phyloP scores from a whole-genome alignment of 208 protist genomes.

The Strigomonas culicis region DNA sequence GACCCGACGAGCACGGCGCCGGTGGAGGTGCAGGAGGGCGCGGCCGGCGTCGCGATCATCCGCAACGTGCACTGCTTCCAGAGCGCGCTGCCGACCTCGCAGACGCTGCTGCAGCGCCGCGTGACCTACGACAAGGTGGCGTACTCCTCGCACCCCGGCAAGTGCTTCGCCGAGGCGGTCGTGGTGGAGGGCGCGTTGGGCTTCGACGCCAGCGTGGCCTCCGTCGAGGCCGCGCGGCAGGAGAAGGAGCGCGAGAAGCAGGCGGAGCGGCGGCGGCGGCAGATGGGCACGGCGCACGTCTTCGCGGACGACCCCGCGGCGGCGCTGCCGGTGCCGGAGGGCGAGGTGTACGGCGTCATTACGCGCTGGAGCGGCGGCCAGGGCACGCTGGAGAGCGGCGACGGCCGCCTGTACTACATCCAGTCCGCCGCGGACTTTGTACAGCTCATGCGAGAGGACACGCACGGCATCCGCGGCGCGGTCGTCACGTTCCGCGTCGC shows the following conservation, averaged over 20 bases:
- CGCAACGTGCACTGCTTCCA: conserved; percentile 75
- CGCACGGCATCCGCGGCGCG: conserved; percentile 64
- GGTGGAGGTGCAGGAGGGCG: conserved; percentile 8
- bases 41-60: conserved; percentile 49
- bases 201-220: conserved; percentile 43
- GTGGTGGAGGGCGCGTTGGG: conserved; percentile 36
- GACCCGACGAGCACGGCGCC: conserved; percentile 14
- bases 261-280: conserved; percentile 19
- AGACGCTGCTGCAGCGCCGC: conserved; percentile 51
- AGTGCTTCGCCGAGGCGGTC: conserved; percentile 76
- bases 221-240: conserved; percentile 32
- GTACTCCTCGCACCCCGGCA: conserved; percentile 45
- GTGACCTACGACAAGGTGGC: conserved; percentile 69
- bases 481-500: conserved; percentile 73
- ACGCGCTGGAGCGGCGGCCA: conserved; percentile 88
- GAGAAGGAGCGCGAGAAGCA: conserved; percentile 33
- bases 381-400: conserved; percentile 69
- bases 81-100: conserved; percentile 70
- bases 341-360: conserved; percentile 71
- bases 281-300: conserved; percentile 17
- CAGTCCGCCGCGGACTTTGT: conserved; percentile 67
- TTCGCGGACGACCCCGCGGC: conserved; percentile 15
- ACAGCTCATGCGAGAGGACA: conserved; percentile 65
- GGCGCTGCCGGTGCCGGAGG: conserved; percentile 26
- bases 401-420: conserved; percentile 69